Evolutionary conservation across 148 eudicot species (phyloP), one percentile per base, ranked within the genome.

Genomic region (Dysphania ambrosioides): DNA sequence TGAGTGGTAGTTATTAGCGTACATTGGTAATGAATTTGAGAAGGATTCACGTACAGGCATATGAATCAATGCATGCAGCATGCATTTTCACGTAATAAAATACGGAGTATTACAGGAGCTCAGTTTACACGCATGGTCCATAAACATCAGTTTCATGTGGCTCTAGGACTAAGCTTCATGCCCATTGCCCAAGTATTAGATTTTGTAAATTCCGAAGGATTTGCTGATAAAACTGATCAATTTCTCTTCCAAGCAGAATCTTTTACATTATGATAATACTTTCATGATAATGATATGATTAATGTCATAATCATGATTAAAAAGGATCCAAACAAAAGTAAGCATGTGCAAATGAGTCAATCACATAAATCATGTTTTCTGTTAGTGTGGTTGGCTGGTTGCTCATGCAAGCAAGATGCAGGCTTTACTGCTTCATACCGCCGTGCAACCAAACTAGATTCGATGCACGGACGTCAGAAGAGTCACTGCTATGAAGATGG

Each of bases 221-320:
- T 38, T 29, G 32, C 58, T 44, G 31, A 57, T 32, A 35, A 24
- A 13, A 27, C 24, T 8, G n/a, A n/a, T n/a, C 35, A 24, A 27
- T 29, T 23, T 68, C 29, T 47, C 40, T 51, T 56, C 16, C 21
- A 65, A 63, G n/a, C 64, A 63, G 10, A 44, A 65, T 64, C 41
- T 62, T 60, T 8, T 27, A 36, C 55, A 23, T 8, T 56, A 66
- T 26, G 11, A 1, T 1, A 9, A 29, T 27, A 18, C 24, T 8
- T 11, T 13, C 40, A 56, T 40, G 34, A 70, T 60, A 47, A 70
- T 59, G 49, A 38, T 57, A 72, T n/a, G 41, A 71, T 63, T 13
- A 78, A 40, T 65, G 60, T 21, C 41, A 38, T 78, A 72, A 78
- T 78, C 75, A 74, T 73, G 57, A 79, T 73, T 79, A 8, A 36